These are phyloP conservation scores for Solanum chacoense DNA, from an alignment of 305 asterid species.

Conservation along the genomic window DNA sequence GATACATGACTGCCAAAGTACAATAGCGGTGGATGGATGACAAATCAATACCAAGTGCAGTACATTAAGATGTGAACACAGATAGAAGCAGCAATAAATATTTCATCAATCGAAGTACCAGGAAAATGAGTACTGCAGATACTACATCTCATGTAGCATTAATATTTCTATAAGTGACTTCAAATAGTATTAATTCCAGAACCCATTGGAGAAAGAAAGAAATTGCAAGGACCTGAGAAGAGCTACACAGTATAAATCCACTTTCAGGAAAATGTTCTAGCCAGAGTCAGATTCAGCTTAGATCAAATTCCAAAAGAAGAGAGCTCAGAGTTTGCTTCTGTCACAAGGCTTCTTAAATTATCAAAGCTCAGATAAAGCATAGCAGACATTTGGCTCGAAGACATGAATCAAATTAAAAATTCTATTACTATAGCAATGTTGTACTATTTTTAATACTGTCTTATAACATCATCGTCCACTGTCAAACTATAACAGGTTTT, in stretches of 20 bases:
- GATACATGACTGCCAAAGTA: constrained; percentile 50
- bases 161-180: neutral
- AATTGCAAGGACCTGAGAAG: neutral
- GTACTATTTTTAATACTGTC: neutral
- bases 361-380: neutral
- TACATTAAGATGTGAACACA: neutral
- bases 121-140: neutral
- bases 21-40: constrained; percentile 4
- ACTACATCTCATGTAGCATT: neutral
- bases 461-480: neutral
- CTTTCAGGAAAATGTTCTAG: neutral
- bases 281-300: neutral
- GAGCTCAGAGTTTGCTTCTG: neutral
- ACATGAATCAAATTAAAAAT: neutral
- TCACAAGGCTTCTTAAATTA: neutral
- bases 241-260: neutral
- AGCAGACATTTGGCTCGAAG: neutral
- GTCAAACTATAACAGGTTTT: constrained; percentile 1
- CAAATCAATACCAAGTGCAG: neutral
- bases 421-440: neutral
- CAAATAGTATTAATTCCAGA: constrained; percentile 1
- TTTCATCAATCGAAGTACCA: neutral
- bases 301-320: neutral
- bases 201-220: neutral
- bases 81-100: neutral